Base-by-base conservation (phyloP, 2,329 filamentous ascomycete species). In the Metarhizium album region DNA sequence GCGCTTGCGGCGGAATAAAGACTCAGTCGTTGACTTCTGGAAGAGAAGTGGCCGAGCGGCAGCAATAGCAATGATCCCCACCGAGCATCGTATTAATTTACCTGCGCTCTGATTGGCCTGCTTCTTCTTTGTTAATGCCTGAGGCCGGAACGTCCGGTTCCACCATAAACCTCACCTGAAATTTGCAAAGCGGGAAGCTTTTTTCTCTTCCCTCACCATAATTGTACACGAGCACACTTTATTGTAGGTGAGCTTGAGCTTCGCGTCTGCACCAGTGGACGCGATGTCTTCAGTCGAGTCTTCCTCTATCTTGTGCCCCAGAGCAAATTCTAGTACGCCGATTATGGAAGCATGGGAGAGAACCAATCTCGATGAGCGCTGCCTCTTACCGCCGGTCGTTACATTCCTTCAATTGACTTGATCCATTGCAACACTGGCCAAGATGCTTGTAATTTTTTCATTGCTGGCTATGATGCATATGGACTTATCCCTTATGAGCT, bases 331-430 rank as follows among this genome's bases (percentile, higher is more conserved):
- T 48, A 62, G 67, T 66, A 80, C 80, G 76, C 80, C 79, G 80
- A 67, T 81, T 82, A 82, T 84, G 82, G 82, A 84, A 82, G 79
- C 79, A 80, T 76, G 78, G 73, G 72, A 84, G 78, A 78, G 73
- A 68, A 56, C 65, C 65, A 67, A 67, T 69, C 74, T 80, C 75
- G 60, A 74, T 79, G 79, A 80, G 70, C 75, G 71, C 59, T 76
- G 77, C 76, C 77, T 82, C 81, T 84, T 84, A 85, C 82, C 81
- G 82, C 78, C 81, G 80, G 80, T 80, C 75, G 81, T 82, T 72
- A 84, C 81, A 84, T 80, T 57, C 53, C 37, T 20, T 20, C 37
- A 16, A 13, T 20, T 40, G 37, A 40, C n/a, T 18, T 20, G 20
- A 18, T 2, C 7, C 37, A 6, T 40, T 7, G 37, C 40, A 45